Evolutionary conservation across 495 filamentous ascomycete species (phyloP).

Genomic region (Barbatosphaeria neglecta): DNA sequence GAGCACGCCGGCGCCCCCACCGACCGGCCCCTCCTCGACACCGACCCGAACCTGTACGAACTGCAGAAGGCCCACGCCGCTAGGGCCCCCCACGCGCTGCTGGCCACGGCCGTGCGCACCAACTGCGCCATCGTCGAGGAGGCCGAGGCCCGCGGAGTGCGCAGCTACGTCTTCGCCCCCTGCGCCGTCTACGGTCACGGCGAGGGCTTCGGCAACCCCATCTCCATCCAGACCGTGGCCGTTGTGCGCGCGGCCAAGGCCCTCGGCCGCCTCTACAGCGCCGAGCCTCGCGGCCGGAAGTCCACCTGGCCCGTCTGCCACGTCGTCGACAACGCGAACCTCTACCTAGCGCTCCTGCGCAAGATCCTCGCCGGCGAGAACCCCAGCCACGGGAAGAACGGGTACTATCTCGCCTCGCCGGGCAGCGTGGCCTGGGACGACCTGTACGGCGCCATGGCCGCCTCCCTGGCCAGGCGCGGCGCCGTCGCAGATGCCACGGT

Average conservation of each 20-base stretch:
- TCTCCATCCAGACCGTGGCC: conserved; percentile 36
- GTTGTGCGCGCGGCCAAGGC: conserved; percentile 32
- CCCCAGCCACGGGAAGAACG: conserved; percentile 25
- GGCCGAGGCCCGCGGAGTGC: conserved; percentile 23
- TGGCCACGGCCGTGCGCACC: conserved; percentile 9
- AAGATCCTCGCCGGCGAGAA: conserved; percentile 27
- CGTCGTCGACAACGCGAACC: conserved; percentile 26
- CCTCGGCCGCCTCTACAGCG: conserved; percentile 21
- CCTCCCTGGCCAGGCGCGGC: conserved; percentile 22
- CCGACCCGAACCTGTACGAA: conserved; percentile 27
- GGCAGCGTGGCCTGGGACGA: conserved; percentile 37
- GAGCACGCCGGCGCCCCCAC: conserved; percentile 15
- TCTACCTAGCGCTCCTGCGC: conserved; percentile 32
- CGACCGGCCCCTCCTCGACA: conserved; percentile 28
- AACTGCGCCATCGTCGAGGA: conserved; percentile 28
- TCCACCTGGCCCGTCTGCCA: conserved; percentile 40
- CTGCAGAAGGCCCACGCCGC: conserved; percentile 20
- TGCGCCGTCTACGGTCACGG: conserved; percentile 37
- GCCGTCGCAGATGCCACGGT: conserved; percentile 23
- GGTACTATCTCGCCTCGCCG: conserved; percentile 38
- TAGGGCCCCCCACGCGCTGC: background rate
- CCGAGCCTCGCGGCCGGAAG: conserved; percentile 13
- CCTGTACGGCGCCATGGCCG: conserved; percentile 29
- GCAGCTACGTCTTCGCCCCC: conserved; percentile 35
- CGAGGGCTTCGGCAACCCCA: conserved; percentile 35